These are phyloP conservation scores for Ophiostoma triangulosporum DNA, from an alignment of 2,329 filamentous ascomycete genomes.

Conservation along the genomic window DNA sequence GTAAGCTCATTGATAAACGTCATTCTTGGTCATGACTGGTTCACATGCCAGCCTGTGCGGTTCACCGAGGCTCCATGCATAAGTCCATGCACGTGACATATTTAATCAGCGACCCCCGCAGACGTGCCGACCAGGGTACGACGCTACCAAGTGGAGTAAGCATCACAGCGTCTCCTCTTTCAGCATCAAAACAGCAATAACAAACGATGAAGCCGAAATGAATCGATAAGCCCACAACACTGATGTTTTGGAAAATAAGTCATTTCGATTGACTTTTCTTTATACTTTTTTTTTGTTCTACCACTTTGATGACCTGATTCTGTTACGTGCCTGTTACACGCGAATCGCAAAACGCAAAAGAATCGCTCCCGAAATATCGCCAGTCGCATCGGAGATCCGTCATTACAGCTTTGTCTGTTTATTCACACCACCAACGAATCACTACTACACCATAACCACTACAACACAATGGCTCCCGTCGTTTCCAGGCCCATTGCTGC, in stretches of 20 bases:
- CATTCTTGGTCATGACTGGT: no score
- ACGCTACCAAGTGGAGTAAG: conserved; percentile 3
- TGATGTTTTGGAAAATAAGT: neutral
- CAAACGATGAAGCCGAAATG: neutral
- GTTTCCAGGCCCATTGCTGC: conserved; percentile 10
- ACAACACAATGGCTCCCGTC: conserved; percentile 11
- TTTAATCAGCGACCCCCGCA: no score
- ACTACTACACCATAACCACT: neutral
- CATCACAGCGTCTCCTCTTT: neutral
- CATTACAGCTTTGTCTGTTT: no score
- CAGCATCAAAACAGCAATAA: neutral
- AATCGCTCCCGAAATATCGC: no score
- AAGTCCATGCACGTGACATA: neutral
- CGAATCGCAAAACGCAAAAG: neutral
- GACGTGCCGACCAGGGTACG: no score
- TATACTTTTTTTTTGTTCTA: neutral
- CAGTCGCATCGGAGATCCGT: no score
- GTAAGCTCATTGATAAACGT: no score
- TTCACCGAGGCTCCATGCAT: no score
- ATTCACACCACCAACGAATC: no score
- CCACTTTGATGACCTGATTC: neutral
- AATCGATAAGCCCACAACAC: neutral
- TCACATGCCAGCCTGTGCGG: no score
- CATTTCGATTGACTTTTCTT: neutral
- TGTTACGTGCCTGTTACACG: neutral